Evolutionary conservation across 2,329 filamentous ascomycete genomes (phyloP).

Genomic region (Lasiodiplodia theobromae): DNA sequence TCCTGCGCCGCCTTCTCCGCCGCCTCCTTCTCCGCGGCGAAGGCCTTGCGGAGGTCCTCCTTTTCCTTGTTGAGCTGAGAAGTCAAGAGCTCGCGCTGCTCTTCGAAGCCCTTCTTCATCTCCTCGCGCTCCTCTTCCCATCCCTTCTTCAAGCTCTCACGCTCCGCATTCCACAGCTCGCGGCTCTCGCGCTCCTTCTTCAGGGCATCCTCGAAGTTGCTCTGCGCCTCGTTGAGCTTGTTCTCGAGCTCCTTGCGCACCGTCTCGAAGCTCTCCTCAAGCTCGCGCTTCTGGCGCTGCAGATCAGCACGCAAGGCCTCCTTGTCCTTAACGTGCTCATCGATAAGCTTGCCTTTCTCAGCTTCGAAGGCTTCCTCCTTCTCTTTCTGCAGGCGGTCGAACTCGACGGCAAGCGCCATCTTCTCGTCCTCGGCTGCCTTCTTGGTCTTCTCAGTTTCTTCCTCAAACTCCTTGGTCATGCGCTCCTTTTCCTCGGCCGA

Average conservation of each 20-base stretch:
- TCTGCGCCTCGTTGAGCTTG: slow-evolving; percentile 45
- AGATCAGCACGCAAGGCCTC: slow-evolving; percentile 44
- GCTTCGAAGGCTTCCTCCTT: slow-evolving; percentile 50
- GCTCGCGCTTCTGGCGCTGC: slow-evolving; percentile 44
- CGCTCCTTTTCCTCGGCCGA: slow-evolving; percentile 45
- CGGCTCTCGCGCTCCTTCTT: slow-evolving; percentile 56
- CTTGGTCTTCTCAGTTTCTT: slow-evolving; percentile 46
- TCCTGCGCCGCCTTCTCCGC: slow-evolving; percentile 45
- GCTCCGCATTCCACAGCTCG: slow-evolving; percentile 56
- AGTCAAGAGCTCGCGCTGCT: slow-evolving; percentile 56
- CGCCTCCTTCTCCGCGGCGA: slow-evolving; percentile 51
- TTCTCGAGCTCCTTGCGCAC: slow-evolving; percentile 54
- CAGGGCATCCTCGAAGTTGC: slow-evolving; percentile 54
- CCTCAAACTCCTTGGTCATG: slow-evolving; percentile 49
- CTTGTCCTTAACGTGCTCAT: slow-evolving; percentile 44
- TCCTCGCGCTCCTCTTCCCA: slow-evolving; percentile 60
- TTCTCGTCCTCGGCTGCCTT: slow-evolving; percentile 48
- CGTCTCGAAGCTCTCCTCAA: slow-evolving; percentile 52
- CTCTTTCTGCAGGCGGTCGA: slow-evolving; percentile 41
- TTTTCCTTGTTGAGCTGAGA: slow-evolving; percentile 45
- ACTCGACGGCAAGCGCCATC: slow-evolving; percentile 49
- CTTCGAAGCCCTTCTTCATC: slow-evolving; percentile 59
- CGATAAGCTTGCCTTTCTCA: slow-evolving; percentile 54
- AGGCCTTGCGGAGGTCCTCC: slow-evolving; percentile 55
- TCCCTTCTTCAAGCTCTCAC: slow-evolving; percentile 44